These are phyloP conservation scores for Yamagishiella unicocca DNA, from an alignment of 139 green algal species.

Conservation along the genomic window DNA sequence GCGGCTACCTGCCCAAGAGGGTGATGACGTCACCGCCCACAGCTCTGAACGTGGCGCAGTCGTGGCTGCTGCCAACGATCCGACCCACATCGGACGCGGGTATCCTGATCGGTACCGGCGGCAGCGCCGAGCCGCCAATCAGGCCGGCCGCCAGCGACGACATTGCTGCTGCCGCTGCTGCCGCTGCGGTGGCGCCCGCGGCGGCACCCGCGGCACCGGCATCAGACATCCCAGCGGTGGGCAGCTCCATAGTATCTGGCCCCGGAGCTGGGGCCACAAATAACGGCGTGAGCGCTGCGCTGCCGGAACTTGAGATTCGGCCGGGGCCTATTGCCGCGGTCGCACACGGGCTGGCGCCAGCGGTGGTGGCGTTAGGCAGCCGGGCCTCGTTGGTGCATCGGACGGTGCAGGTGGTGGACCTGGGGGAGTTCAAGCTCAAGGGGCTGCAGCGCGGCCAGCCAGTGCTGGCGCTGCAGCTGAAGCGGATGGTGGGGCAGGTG, in stretches of 20 bases:
- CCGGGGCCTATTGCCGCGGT: too few relatives aligned
- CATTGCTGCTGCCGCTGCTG: not conserved
- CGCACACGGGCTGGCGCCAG: not conserved
- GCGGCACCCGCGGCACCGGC: not conserved
- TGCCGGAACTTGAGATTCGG: too few relatives aligned
- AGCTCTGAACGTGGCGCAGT: not conserved
- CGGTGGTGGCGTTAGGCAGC: not conserved
- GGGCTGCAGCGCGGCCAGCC: slow-evolving; percentile 5
- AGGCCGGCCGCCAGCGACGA: not conserved
- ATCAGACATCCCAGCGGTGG: too few relatives aligned
- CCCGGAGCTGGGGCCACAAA: too few relatives aligned
- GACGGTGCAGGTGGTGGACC: slow-evolving; percentile 4
- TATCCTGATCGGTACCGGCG: not conserved
- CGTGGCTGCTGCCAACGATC: not conserved
- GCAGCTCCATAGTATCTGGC: too few relatives aligned
- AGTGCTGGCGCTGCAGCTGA: slow-evolving; percentile 32
- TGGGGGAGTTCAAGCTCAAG: slow-evolving; percentile 30
- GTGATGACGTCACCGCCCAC: too few relatives aligned
- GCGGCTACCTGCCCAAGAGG: too few relatives aligned
- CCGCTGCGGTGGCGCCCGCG: not conserved
- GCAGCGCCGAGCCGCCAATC: not conserved
- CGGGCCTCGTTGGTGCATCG: not conserved
- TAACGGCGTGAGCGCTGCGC: too few relatives aligned
- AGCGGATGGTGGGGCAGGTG: not conserved
- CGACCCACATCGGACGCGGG: not conserved